Percentiles rank a stretch among this genome's conserved stretches.
Evolutionary conservation across 306 rosid genomes (phyloP).

Genomic region (Betula pendula): DNA sequence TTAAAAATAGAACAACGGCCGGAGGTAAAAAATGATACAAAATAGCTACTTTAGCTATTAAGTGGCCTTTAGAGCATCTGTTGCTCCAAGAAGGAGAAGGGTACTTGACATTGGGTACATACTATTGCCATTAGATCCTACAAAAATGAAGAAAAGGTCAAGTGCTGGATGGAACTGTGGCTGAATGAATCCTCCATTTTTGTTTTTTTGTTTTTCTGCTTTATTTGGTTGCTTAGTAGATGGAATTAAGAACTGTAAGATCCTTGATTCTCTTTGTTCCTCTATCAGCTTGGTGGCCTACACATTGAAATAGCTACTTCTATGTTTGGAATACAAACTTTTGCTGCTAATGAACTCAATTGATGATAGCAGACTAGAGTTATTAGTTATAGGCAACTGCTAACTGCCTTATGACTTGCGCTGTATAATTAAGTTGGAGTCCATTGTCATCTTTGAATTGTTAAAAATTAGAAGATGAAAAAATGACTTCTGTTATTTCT

Average conservation of each 20-base stretch:
- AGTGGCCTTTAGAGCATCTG: too few relatives aligned
- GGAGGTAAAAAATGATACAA: too few relatives aligned
- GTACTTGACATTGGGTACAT: neutral
- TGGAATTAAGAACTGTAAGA: neutral
- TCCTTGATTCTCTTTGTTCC: neutral
- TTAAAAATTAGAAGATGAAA: neutral
- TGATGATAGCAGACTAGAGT: neutral
- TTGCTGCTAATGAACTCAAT: neutral
- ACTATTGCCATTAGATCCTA: neutral
- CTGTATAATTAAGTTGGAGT: neutral
- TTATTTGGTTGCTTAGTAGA: slow-evolving; percentile 27
- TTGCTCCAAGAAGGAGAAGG: too few relatives aligned
- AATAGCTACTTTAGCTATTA: too few relatives aligned
- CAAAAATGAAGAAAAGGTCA: slow-evolving; percentile 10
- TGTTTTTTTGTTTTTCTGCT: neutral
- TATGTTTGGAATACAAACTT: neutral
- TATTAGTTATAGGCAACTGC: neutral
- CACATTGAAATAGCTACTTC: neutral
- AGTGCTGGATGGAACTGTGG: slow-evolving; percentile 6
- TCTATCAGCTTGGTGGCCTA: neutral
- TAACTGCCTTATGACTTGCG: neutral
- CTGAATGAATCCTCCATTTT: neutral
- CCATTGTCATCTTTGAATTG: neutral
- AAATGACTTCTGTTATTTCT: neutral
- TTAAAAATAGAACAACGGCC: too few relatives aligned